Evolutionary conservation across 805 yeast genomes (phyloP).

Genomic region (Yamadazyma laniorum): DNA sequence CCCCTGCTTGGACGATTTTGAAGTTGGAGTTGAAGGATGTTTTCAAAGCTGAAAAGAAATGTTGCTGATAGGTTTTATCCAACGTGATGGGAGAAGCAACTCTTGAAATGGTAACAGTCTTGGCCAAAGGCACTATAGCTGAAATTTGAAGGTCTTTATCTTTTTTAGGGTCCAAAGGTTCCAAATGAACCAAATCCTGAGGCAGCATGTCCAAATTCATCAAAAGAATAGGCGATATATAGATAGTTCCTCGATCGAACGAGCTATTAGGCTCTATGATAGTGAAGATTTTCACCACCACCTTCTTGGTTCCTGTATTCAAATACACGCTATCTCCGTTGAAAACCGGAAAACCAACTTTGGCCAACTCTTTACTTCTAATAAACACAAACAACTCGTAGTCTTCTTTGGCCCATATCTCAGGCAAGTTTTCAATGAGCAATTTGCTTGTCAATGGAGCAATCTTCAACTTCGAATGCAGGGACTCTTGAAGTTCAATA

Average conservation of each 20-base stretch:
- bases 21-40: conserved; percentile 54
- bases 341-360: conserved; percentile 54
- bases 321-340: conserved; percentile 64
- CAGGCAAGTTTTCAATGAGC: conserved; percentile 21
- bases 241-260: conserved; percentile 38
- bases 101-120: conserved; percentile 62
- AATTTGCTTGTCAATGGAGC: conserved; percentile 31
- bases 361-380: conserved; percentile 48
- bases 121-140: conserved; percentile 48
- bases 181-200: conserved; percentile 18
- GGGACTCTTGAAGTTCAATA: conserved; percentile 11
- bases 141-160: conserved; percentile 20
- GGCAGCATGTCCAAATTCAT: conserved; percentile 45
- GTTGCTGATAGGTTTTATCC: conserved; percentile 59
- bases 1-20: conserved; percentile 63
- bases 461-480: conserved; percentile 19
- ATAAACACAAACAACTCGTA: conserved; percentile 39
- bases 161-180: conserved; percentile 9
- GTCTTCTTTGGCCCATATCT: conserved; percentile 31
- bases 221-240: conserved; percentile 62
- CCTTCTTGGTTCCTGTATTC: conserved; percentile 11
- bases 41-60: conserved; percentile 61
- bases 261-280: conserved; percentile 59
- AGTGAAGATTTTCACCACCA: conserved; percentile 49
- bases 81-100: conserved; percentile 68